Evolutionary conservation across 805 yeast species (phyloP), one percentile per base, ranked within the genome.

Genomic region (Saccharomyces mikatae): DNA sequence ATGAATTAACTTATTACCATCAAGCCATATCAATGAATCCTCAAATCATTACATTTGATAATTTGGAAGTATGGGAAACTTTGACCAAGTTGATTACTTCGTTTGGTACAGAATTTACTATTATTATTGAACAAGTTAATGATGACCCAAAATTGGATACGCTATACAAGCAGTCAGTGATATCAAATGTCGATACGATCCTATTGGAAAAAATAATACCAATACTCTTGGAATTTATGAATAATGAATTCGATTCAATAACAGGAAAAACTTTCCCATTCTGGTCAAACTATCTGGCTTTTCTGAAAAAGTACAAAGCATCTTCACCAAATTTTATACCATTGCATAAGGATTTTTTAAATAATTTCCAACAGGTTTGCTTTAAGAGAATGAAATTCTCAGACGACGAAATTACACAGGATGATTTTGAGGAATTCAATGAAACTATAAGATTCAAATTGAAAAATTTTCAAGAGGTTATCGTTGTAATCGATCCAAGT

Each of bases 161-260:
- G 14, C 59, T 74, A 27, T 73, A 72, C 44, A 54, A 64, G 2
- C 74, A 74, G 53, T 66, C 66, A 49, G 61, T 68, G 8, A 70
- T 64, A 46, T 60, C 58, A 28, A 67, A 72, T 62, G 79, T 80
- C 22, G 72, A 76, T 55, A 74, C 72, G 47, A 79, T 82, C 60
- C 74, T 88, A 21, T 68, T 83, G 29, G 80, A 48, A 11, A 70
- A 80, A 54, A 74, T 87, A 21, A 80, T 89, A 75, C 97, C 97
- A 24, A 75, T 83, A 30, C 75, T 87, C 6, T 77, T 92, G 55
- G 77, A 77, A 56, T 88, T 86, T 59, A 77, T 94, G 66, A 78
- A 81, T 30, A 86, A 89, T 67, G 96, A 86, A 58, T 90, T 85
- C 65, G 98, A 94, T 69, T 97, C 94, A 60, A 85, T 92, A 13